Base-by-base conservation (phyloP, 768 basidiomycete species). In the Boletus barrowsii region DNA sequence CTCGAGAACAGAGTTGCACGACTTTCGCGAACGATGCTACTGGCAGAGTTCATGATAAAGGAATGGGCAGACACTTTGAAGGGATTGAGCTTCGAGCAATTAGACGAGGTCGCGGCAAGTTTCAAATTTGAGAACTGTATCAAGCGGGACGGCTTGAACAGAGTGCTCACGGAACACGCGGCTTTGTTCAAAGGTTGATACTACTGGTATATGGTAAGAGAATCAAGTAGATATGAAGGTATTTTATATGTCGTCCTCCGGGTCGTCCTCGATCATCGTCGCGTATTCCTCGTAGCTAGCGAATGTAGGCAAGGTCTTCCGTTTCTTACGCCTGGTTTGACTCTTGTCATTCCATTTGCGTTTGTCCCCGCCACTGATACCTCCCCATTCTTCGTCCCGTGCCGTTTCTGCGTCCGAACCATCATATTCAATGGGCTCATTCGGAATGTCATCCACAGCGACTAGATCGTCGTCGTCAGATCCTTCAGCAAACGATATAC, bases 261-360 rank as follows among this genome's bases (percentile, higher is more conserved):
- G 68, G 10, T 55, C 69, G 5, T 88, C 86, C 67, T 93, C 91
- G 53, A 93, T 93, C 82, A 93, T 77, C 72, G 76, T 84, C 42
- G 85, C 87, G 60, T 91, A 93, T 53, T 92, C 90, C 54, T 93
- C 91, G 62, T 92, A 92, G 64, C 83, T 89, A 11, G 90, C 91
- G 65, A 93, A 93, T 35, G 87, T 91, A 5, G 89, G 88, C 59
- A 91, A 65, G 10, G 81, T 77, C 53, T 75, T 76, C 65, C 81
- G 64, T 73, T 85, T 92, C 76, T 90, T 90, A 72, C 84, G 44
- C 72, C 64, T 64, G 81, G 83, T 55, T 81, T 74, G 50, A 26
- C 20, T 39, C 20, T 46, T 18, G 39, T 55, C 66, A 80, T 83
- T 58, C 73, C 73, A 58, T 66, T 69, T 48, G 75, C 79, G 83